These are phyloP conservation scores for Byssochlamys sp. DNA, from an alignment of 2,329 filamentous ascomycete species.

Conservation along the genomic window DNA sequence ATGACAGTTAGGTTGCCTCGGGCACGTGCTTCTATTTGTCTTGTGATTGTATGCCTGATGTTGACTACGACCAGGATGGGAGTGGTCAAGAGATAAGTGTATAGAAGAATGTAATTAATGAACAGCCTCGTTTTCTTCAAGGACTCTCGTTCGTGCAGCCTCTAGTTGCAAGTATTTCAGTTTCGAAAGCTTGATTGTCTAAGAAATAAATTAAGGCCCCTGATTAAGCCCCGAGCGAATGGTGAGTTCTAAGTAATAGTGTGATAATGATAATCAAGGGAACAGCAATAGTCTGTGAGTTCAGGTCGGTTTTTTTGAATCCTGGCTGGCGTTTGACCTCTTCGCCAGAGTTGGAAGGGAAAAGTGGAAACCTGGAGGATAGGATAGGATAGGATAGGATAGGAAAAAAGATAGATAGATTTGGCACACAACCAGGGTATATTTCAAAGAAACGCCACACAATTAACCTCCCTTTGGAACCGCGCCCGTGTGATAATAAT, in stretches of 20 bases:
- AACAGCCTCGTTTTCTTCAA: too few relatives aligned
- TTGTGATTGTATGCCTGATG: too few relatives aligned
- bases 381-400: not conserved
- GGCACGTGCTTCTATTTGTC: too few relatives aligned
- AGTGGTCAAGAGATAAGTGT: too few relatives aligned
- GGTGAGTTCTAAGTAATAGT: not conserved
- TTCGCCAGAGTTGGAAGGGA: not conserved
- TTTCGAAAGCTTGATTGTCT: not conserved
- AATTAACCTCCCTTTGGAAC: not conserved
- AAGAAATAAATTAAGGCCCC: not conserved
- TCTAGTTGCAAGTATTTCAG: not conserved
- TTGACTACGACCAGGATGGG: too few relatives aligned
- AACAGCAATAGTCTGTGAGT: not conserved
- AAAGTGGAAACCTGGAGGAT: not conserved
- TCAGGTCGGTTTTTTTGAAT: not conserved
- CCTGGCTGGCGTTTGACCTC: not conserved
- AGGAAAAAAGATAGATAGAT: not conserved
- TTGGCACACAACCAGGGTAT: not conserved
- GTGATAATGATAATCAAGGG: not conserved
- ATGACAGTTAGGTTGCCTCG: too few relatives aligned
- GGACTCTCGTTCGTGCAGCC: not conserved
- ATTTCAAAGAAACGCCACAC: not conserved
- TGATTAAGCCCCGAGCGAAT: not conserved
- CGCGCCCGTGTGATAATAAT: not conserved
- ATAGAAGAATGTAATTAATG: too few relatives aligned